Conservation (phyloP, 2,329 filamentous ascomycete genomes). For the Botrytis fabae region DNA sequence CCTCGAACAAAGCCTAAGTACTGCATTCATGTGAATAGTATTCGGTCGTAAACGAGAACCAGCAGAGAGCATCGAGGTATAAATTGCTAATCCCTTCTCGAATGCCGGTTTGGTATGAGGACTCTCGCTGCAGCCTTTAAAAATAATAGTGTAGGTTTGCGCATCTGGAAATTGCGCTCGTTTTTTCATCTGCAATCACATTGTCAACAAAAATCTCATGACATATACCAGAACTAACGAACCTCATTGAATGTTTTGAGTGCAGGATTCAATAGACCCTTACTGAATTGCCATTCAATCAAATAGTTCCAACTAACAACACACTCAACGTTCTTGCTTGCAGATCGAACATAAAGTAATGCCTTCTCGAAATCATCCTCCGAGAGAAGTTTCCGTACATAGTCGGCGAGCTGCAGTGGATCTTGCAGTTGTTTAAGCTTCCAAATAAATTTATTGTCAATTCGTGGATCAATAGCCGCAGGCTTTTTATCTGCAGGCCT, state of each 20-base stretch:
- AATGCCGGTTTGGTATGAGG: slow-evolving; percentile 60
- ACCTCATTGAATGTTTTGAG: slow-evolving; percentile 89
- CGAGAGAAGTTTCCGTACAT: slow-evolving; percentile 61
- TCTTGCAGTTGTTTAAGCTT: slow-evolving; percentile 49
- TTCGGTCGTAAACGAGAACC: slow-evolving; percentile 67
- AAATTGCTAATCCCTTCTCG: slow-evolving; percentile 70
- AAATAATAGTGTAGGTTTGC: slow-evolving; percentile 80
- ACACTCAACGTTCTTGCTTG: slow-evolving; percentile 64
- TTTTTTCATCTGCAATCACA: slow-evolving; percentile 82
- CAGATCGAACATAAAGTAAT: slow-evolving; percentile 63
- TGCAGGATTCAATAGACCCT: slow-evolving; percentile 61
- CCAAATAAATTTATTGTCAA: slow-evolving; percentile 26
- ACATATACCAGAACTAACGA: slow-evolving; percentile 31
- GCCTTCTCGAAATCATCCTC: slow-evolving; percentile 66
- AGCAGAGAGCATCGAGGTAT: slow-evolving; percentile 68
- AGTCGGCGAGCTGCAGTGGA: slow-evolving; percentile 69
- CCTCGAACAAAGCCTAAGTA: slow-evolving; percentile 77
- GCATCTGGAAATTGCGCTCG: slow-evolving; percentile 76
- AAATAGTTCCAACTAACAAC: slow-evolving; percentile 86
- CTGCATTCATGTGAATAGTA: slow-evolving; percentile 83
- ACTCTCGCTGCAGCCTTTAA: slow-evolving; percentile 69
- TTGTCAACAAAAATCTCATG: neutral
- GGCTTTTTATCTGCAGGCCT: slow-evolving; percentile 25
- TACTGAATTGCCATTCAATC: slow-evolving; percentile 68
- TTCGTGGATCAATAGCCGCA: neutral